Evolutionary conservation across 495 filamentous ascomycete species (phyloP), one percentile per base, ranked within the genome.

Genomic region (Talaromyces proteolyticus): DNA sequence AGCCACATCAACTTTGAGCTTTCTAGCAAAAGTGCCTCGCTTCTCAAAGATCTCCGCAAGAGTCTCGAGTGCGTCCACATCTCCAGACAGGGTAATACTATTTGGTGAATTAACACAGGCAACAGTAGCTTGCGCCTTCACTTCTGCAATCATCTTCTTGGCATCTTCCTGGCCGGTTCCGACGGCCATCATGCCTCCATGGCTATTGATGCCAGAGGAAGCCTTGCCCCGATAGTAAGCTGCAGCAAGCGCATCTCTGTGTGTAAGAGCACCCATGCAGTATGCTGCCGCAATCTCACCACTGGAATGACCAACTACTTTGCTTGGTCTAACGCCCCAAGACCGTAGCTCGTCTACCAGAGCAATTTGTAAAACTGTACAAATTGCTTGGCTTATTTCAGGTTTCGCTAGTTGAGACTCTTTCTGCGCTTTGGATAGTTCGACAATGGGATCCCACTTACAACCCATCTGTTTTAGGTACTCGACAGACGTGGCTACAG

Each of bases 241-340:
- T 6, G 12, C 26, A 6, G 12, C 12, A 12, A 29, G 26, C 6
- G 26, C 26, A 29, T 5, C 12, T 6, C 6, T 6, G 26, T 12
- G 26, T 6, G 39, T 6, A 6, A 42, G 5, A 21, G 39, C 5
- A 5, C 73, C 78, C 12, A 74, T 70, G 14, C 11, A 16, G 22
- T 55, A 59, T 2, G 68, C 68, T 6, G 65, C 66, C 26, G 57
- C 65, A 26, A 69, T 67, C 48, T 73, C 69, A 42, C 69, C 69
- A 16, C 57, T 60, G 2, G 68, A 71, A 40, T 73, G 69, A 4
- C 69, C 69, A 26, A 69, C 56, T 4, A 66, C 63, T 16, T 6
- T 21, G 39, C n/a, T 6, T 42, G 39, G 39, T 42, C n/a, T 6
- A n/a, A 57, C 10, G 10, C n/a, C n/a, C 55, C 52, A 55, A 1